Conservation (phyloP, 768 basidiomycete species). For the Tricholoma terreum region DNA sequence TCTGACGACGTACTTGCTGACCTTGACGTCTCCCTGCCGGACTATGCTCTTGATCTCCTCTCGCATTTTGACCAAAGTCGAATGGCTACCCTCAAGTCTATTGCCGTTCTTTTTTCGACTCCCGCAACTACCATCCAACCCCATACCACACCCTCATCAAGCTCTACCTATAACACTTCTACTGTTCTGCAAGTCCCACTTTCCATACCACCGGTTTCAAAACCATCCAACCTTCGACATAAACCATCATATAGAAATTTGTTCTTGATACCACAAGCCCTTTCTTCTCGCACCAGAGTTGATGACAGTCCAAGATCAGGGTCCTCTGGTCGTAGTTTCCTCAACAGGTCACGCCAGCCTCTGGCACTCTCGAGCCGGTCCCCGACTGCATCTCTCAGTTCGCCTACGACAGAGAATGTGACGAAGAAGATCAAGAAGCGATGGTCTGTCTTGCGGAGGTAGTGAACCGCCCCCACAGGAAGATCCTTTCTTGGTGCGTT, state of each 20-base stretch:
- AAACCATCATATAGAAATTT: conserved; percentile 6
- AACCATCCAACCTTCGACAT: neutral
- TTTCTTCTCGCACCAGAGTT: conserved; percentile 12
- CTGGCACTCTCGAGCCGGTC: neutral
- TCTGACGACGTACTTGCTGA: conserved; percentile 4
- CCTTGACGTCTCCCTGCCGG: conserved; percentile 13
- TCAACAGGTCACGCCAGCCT: neutral
- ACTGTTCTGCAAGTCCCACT: conserved; percentile 13
- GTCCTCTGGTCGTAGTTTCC: neutral
- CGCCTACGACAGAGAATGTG: conserved; percentile 2
- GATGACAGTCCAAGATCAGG: conserved; percentile 3
- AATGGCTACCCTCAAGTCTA: neutral
- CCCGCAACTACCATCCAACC: neutral
- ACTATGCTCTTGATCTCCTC: conserved; percentile 20
- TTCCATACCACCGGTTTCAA: neutral
- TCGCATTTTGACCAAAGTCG: conserved; percentile 14
- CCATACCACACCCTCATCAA: neutral
- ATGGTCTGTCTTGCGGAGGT: conserved; percentile 6
- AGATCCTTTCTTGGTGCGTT: no score
- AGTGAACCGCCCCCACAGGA: neutral
- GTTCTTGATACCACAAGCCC: conserved; percentile 12
- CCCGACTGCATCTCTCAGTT: neutral
- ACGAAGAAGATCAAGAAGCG: conserved; percentile 15
- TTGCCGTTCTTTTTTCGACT: neutral
- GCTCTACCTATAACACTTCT: conserved; percentile 1